Evolutionary conservation across 352 stramenopile genomes (phyloP).

Genomic region (Phytophthora brassicae): DNA sequence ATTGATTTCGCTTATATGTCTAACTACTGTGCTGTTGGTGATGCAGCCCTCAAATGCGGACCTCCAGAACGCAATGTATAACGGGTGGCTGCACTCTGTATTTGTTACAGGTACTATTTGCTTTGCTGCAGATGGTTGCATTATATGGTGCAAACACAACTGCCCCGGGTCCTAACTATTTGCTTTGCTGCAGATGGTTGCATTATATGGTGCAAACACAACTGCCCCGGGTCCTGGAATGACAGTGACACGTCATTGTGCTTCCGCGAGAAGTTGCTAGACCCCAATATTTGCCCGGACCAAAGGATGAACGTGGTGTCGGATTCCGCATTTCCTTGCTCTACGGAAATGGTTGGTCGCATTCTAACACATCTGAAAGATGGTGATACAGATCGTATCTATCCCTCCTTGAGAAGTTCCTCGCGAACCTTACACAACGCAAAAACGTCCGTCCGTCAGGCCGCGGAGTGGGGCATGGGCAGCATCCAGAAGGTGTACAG

Average conservation of each 20-base stretch:
- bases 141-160: too few relatives aligned
- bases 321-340: not conserved
- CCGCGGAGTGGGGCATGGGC: not conserved
- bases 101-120: not conserved
- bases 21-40: not conserved
- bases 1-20: not conserved
- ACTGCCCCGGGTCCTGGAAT: not conserved
- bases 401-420: not conserved
- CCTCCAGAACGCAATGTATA: not conserved
- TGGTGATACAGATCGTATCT: not conserved
- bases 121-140: too few relatives aligned
- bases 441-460: slow-evolving; percentile 1
- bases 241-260: not conserved
- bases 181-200: not conserved
- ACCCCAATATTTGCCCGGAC: not conserved
- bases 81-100: not conserved
- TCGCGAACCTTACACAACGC: not conserved
- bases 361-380: not conserved
- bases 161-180: too few relatives aligned
- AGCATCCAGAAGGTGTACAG: slow-evolving; percentile 3
- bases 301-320: not conserved
- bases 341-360: not conserved
- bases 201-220: not conserved
- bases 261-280: not conserved
- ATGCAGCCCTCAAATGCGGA: not conserved